These are phyloP conservation scores for Boletellus sp. DNA, from an alignment of 768 basidiomycete genomes.

Conservation along the genomic window DNA sequence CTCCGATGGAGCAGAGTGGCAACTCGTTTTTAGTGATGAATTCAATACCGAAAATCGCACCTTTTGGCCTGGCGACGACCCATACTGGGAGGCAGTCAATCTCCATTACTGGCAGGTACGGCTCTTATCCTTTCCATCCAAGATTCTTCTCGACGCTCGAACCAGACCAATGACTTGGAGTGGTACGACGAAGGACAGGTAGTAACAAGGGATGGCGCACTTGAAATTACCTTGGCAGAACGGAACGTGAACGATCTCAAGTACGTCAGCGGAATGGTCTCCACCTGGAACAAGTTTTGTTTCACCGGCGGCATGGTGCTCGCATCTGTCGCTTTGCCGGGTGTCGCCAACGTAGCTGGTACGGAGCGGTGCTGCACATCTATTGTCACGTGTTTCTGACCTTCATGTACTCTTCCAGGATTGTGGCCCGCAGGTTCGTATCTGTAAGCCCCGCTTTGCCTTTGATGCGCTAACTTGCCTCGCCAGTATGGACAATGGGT, in stretches of 20 bases:
- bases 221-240: slow-evolving; percentile 70
- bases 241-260: slow-evolving; percentile 67
- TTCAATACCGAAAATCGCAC: slow-evolving; percentile 77
- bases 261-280: slow-evolving; percentile 69
- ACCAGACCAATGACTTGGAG: slow-evolving; percentile 69
- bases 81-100: slow-evolving; percentile 84
- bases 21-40: slow-evolving; percentile 86
- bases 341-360: slow-evolving; percentile 52
- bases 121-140: not conserved
- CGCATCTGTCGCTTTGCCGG: slow-evolving; percentile 65
- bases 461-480: slow-evolving; percentile 11
- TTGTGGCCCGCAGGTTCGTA: slow-evolving; percentile 65
- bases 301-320: slow-evolving; percentile 86
- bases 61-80: slow-evolving; percentile 80
- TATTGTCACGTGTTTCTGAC: not conserved
- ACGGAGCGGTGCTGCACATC: slow-evolving; percentile 4
- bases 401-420: slow-evolving; percentile 31
- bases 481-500: slow-evolving; percentile 66
- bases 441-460: not conserved
- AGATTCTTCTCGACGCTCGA: not conserved
- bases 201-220: slow-evolving; percentile 67
- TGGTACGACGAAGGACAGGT: slow-evolving; percentile 86
- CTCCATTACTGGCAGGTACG: slow-evolving; percentile 73
- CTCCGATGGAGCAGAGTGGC: slow-evolving; percentile 47
- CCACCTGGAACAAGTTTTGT: slow-evolving; percentile 88